Percentiles rank a stretch among this genome's conserved stretches.
phyloP scores from a whole-genome alignment of 169 alveolate genomes.

The Perkinsus chesapeaki region DNA sequence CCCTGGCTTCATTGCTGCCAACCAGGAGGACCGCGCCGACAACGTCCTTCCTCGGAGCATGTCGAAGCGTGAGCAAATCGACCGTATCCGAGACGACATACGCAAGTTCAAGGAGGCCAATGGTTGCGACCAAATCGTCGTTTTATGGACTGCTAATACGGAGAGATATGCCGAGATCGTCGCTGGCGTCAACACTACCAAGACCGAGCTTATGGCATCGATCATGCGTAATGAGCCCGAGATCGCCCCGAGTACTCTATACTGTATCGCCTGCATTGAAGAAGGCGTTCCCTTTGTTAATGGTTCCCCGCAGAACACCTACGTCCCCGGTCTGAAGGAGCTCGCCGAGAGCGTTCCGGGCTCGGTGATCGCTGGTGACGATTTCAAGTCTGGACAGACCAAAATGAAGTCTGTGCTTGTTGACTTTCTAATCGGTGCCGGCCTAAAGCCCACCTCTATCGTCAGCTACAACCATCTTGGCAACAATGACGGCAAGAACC shows the following conservation, averaged over 20 bases:
- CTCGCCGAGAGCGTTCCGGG: constrained; percentile 59
- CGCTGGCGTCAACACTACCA: constrained; percentile 59
- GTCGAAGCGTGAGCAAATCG: constrained; percentile 59
- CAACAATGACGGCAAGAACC: constrained; percentile 81
- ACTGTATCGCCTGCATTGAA: constrained; percentile 69
- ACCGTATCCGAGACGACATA: constrained; percentile 59
- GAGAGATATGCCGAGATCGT: constrained; percentile 65
- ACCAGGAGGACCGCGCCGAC: constrained; percentile 73
- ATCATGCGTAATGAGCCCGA: constrained; percentile 54
- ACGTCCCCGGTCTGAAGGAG: constrained; percentile 69
- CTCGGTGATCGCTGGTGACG: constrained; percentile 77
- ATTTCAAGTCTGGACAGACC: constrained; percentile 82
- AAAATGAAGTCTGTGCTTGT: constrained; percentile 70
- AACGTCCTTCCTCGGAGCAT: constrained; percentile 54
- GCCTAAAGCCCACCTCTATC: constrained; percentile 70
- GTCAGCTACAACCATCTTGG: constrained; percentile 83
- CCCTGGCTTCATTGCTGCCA: constrained; percentile 72
- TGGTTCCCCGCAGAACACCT: constrained; percentile 85
- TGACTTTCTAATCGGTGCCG: constrained; percentile 69
- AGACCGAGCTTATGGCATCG: constrained; percentile 55
- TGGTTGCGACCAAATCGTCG: constrained; percentile 63
- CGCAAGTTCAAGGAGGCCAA: constrained; percentile 59
- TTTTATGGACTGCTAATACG: constrained; percentile 84
- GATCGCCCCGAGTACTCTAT: constrained; percentile 69
- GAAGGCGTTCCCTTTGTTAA: constrained; percentile 73